phyloP scores from a whole-genome alignment of 441 rosid genomes.

The Theobroma grandiflorum region DNA sequence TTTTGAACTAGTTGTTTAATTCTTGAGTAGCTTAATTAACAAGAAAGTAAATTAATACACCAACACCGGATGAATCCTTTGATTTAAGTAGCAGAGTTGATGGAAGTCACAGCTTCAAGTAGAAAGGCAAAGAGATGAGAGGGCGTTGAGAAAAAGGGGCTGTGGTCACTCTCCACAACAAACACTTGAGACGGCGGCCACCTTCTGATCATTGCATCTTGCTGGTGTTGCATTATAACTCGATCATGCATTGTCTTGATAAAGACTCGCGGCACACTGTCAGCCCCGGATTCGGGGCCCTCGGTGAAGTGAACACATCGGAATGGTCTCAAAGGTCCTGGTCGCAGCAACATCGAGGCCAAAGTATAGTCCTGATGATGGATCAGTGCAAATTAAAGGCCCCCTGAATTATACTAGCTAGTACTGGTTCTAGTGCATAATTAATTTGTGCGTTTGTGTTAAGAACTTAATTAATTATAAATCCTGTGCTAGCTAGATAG shows the following conservation, averaged over 20 bases:
- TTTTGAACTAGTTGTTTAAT: no score
- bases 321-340: constrained; percentile 62
- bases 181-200: constrained; percentile 73
- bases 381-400: neutral
- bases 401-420: no score
- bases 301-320: constrained; percentile 44
- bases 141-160: constrained; percentile 78
- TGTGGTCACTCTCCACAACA: constrained; percentile 74
- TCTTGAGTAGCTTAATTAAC: no score
- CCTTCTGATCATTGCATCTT: constrained; percentile 62
- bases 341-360: constrained; percentile 63
- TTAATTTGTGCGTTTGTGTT: no score
- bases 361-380: constrained; percentile 56
- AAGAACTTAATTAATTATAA: neutral
- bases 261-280: constrained; percentile 55
- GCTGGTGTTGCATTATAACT: constrained; percentile 62
- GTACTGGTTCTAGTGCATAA: no score
- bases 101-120: constrained; percentile 45
- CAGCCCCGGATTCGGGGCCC: constrained; percentile 10
- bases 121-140: constrained; percentile 65
- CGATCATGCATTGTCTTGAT: constrained; percentile 64
- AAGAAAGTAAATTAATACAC: no score
- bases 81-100: neutral
- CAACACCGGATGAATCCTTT: neutral
- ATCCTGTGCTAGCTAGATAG: neutral